Base-by-base conservation (phyloP, 345 rosid species). In the Boechera retrofracta region DNA sequence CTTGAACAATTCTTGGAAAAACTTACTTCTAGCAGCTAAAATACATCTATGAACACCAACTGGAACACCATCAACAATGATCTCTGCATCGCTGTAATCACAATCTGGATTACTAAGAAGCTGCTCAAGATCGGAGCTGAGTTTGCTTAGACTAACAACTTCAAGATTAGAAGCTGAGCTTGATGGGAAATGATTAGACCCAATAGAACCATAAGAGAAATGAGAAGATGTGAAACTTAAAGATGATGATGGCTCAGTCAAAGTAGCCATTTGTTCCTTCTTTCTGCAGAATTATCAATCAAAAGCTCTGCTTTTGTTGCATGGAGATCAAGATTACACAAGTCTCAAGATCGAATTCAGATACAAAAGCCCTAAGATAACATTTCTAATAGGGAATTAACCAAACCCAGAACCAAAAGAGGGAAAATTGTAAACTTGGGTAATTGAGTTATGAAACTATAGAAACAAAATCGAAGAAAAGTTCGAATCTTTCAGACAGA, bases 41-140 rank as follows among this genome's bases (percentile, higher is more conserved):
- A 92, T 89, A 71, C 98, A 95, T 74, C 97, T 80, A 74, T 95
- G 99, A 59, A 95, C 86, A 67, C 96, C 88, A 60, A 95, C 87
- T 0, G 91, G 33, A 67, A 56, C 77, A 42, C 81, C 85, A 77
- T 92, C 96, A 12, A 95, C 91, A 48, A 89, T 75, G 65, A 95
- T 81, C 63, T 87, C 89, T 71, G 98, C 94, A 86, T 92, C 99
- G 47, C 89, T 89, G 60, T 87, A 95, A 82, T 82, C 90, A 56
- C 72, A 81, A 69, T 77, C 73, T 56, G 79, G 67, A 70, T 88
- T 88, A 73, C 66, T 51, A 65, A 91, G 79, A 51, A 95, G 98
- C 81, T 82, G 90, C 83, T 88, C 97, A 72, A 95, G 83, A 78
- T 85, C 83, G 72, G 89, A 82, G 80, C 97, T 95, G 38, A 95